A percentile compares a stretch with the other conserved stretches of the same genome.
Conservation (phyloP, 2,329 filamentous ascomycete species). For the Aspergillus texensis region DNA sequence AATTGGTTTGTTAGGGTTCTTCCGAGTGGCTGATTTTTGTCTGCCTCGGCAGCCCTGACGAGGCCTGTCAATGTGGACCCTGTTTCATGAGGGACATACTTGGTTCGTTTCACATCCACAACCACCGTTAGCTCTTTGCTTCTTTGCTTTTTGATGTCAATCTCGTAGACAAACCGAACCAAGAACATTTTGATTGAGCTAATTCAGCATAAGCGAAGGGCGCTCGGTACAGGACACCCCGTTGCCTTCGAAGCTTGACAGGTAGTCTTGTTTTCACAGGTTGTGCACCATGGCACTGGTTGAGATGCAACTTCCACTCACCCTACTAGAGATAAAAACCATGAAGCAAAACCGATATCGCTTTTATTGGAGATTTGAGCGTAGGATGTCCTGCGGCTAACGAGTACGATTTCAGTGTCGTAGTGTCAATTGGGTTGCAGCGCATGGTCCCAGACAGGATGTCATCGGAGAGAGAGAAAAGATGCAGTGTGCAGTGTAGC, state of each 20-base stretch:
- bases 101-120: neutral
- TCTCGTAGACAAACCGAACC: neutral
- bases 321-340: too few relatives aligned
- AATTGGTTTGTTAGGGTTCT: neutral
- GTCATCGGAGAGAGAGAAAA: too few relatives aligned
- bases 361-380: too few relatives aligned
- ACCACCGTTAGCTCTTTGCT: neutral
- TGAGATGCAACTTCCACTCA: too few relatives aligned
- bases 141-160: neutral
- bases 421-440: too few relatives aligned
- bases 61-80: neutral
- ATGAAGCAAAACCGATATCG: too few relatives aligned
- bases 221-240: neutral
- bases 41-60: neutral
- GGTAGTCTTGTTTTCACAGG: too few relatives aligned
- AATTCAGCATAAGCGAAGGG: neutral
- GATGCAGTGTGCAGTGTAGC: too few relatives aligned
- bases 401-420: too few relatives aligned
- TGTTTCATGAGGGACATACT: neutral
- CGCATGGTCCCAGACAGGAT: too few relatives aligned
- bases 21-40: neutral
- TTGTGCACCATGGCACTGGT: too few relatives aligned
- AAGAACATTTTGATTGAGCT: neutral
- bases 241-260: neutral
- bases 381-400: too few relatives aligned